Evolutionary conservation across 169 alveolate species (phyloP), one percentile per base, ranked within the genome.

Genomic region (Plasmodium chabaudi): DNA sequence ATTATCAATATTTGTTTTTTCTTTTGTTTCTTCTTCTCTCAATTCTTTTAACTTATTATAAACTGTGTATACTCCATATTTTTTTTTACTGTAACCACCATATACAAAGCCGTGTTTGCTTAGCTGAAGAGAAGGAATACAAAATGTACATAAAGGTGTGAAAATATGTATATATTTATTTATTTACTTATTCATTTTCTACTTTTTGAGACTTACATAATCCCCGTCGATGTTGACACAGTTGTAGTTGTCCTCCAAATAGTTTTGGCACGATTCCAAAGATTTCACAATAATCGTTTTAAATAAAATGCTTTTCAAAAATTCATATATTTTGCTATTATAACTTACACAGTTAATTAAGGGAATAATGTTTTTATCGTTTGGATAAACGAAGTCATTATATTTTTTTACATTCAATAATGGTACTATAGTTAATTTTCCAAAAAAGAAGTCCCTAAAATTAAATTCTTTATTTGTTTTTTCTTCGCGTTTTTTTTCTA

Each of bases 51-150:
- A 49, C 46, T 79, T 79, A 47, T 47, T 79, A 51, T 79, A 79
- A 34, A 79, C 46, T 53, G 89, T 79, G 49, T 79, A 79, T 5
- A 79, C 61, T 25, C 89, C 89, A 71, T 79, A 79, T 34, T 79
- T 79, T 49, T 79, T 79, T 79, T 79, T 79, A 51, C 17, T 79
- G 15, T 79, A 79, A 7, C 89, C 89, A 2, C 89, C 89, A 57
- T 79, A 47, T 82, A 79, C 68, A 44, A 79, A 79, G 56, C 89
- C 89, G n/a, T 79, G 89, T 23, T 79, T 79, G 89, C 84, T 79
- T 59, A 79, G 17, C 89, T 79, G 89, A 1, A 39, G 21, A 23
- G 67, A 17, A 19, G 25, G 47, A 59, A 17, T 19, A 25, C 1
- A 39, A 64, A 15, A 67, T 12, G 53, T 17, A 1, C 0, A 25